Base-by-base conservation (phyloP, 495 filamentous ascomycete genomes). In the Clohesyomyces aquaticus region DNA sequence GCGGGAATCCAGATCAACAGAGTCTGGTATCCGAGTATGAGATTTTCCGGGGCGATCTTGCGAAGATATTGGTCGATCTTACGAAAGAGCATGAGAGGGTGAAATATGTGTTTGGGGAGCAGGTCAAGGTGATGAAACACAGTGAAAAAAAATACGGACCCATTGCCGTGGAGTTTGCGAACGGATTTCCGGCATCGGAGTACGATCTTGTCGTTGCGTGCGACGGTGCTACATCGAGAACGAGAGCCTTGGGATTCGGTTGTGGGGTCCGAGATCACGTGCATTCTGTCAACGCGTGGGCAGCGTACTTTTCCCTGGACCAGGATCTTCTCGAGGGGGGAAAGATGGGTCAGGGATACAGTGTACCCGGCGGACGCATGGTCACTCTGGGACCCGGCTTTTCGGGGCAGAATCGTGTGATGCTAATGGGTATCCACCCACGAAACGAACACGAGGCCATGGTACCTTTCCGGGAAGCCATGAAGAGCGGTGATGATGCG, bases 11-110 rank as follows among this genome's bases (percentile, higher is more conserved):
- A 1, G 74, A 77, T 23, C 65, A 64, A 41, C 80, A 84, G 72
- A 72, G 68, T 35, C 71, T 82, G 1, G 75, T 79, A 8, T 80
- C 79, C 4, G 83, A 86, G 68, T 85, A 73, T 56, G 85, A 86
- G 71, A 81, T 87, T 41, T 76, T 84, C 63, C 70, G 85, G 3
- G 82, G 81, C 1, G 78, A 84, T 56, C 56, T 87, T 25, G 76
- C 74, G 9, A 38, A 72, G 18, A 76, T 86, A 21, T 50, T 71
- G 3, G 78, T 78, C 59, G 74, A 80, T 22, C 57, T 73, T 27
- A 81, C 77, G 10, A 77, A 79, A 55, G 63, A 75, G 19, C 41
- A 76, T 50, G 58, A 73, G 3, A 73, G 73, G 14, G 73, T 83
- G 58, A 65, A 71, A 19, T 81, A 82, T 45, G 42, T 80, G 10